These are phyloP conservation scores for Parasarocladium wereldwijsianum DNA, from an alignment of 2,329 filamentous ascomycete genomes.

Conservation along the genomic window DNA sequence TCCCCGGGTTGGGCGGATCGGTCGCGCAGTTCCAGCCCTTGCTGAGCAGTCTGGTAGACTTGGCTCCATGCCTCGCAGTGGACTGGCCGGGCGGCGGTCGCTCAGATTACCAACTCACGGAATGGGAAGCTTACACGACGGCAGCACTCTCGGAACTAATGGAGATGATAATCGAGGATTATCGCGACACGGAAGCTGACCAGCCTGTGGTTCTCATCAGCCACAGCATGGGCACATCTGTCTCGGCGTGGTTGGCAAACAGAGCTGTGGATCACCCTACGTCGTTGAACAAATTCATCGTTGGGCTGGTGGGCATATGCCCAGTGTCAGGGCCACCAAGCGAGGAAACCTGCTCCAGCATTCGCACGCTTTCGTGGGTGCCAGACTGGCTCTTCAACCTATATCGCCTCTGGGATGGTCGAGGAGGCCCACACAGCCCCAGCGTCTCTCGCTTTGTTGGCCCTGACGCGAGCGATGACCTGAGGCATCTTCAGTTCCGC, in stretches of 20 bases:
- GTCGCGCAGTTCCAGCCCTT: conserved; percentile 76
- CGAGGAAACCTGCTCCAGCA: conserved; percentile 25
- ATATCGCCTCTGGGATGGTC: conserved; percentile 62
- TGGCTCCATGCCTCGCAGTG: conserved; percentile 68
- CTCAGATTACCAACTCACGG: conserved; percentile 55
- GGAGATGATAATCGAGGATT: conserved; percentile 56
- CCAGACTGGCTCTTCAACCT: conserved; percentile 62
- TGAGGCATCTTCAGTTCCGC: conserved; percentile 51
- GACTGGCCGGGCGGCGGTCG: conserved; percentile 84
- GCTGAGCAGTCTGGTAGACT: conserved; percentile 65
- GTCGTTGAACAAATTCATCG: conserved; percentile 46
- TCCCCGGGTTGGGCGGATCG: conserved; percentile 89
- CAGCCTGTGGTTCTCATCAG: conserved; percentile 71
- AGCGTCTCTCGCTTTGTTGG: conserved; percentile 73
- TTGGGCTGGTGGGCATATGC: conserved; percentile 69
- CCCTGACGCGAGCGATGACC: conserved; percentile 45
- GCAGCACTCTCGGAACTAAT: conserved; percentile 64
- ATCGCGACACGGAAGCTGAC: conserved; percentile 46
- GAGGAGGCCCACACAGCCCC: conserved; percentile 61
- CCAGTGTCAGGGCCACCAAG: conserved; percentile 53
- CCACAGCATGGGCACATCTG: conserved; percentile 79
- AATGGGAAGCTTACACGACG: conserved; percentile 67
- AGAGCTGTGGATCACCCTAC: conserved; percentile 25
- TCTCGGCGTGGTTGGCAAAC: conserved; percentile 56
- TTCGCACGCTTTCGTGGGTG: conserved; percentile 47